Evolutionary conservation across 2,329 filamentous ascomycete genomes (phyloP).

Genomic region (Massarina eburnea): DNA sequence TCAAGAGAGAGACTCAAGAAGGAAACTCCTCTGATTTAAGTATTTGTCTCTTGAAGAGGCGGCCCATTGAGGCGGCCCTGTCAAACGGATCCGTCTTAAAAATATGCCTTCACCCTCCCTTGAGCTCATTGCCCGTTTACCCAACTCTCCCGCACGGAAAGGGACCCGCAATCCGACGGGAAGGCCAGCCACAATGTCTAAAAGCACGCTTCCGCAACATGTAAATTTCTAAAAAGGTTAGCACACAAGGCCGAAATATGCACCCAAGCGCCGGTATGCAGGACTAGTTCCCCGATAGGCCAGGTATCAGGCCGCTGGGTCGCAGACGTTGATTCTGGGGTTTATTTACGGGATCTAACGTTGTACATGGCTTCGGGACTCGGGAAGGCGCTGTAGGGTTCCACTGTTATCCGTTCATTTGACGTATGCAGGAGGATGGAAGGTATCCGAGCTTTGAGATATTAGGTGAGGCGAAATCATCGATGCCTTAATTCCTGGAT

Average conservation of each 20-base stretch:
- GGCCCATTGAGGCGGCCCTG: constrained; percentile 12
- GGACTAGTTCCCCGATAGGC: not conserved
- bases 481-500: no score
- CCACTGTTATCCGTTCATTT: constrained; percentile 4
- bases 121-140: constrained; percentile 10
- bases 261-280: constrained; percentile 1
- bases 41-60: constrained; percentile 3
- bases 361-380: constrained; percentile 1
- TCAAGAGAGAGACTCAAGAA: not conserved
- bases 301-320: not conserved
- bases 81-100: constrained; percentile 10
- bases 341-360: not conserved
- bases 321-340: not conserved
- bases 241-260: not conserved
- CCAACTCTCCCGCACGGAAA: not conserved
- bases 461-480: no score
- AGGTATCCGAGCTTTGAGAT: no score
- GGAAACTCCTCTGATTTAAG: not conserved
- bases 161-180: constrained; percentile 7
- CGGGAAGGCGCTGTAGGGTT: not conserved
- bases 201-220: constrained; percentile 3
- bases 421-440: constrained; percentile 1
- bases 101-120: constrained; percentile 7
- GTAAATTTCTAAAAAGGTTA: not conserved
- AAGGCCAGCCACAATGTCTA: not conserved